Percentiles rank a stretch among this genome's conserved stretches.
Conservation (phyloP, 1,284 basidiomycete genomes). For the Fistulina hepatica region DNA sequence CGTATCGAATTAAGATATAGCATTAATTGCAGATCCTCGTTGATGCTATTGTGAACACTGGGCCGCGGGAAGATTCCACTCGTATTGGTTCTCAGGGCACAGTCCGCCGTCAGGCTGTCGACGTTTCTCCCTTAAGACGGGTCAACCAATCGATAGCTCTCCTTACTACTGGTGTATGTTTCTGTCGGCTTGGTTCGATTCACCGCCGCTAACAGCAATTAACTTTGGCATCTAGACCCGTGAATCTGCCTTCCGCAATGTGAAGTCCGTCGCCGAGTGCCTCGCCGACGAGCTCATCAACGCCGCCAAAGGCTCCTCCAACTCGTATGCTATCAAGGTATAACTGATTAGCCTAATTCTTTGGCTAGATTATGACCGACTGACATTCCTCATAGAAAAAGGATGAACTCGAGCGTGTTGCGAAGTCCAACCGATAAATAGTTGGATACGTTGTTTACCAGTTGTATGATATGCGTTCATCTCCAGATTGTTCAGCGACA, state of each 20-base stretch:
- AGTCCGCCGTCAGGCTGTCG: constrained; percentile 98
- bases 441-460: too few relatives aligned
- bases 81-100: constrained; percentile 99
- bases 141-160: constrained; percentile 98
- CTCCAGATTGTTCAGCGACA: too few relatives aligned
- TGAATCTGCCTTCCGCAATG: constrained; percentile 99
- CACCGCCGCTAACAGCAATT: background rate
- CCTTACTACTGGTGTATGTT: constrained; percentile 86
- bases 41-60: constrained; percentile 99
- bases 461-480: too few relatives aligned
- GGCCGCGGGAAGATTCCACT: constrained; percentile 99
- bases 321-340: constrained; percentile 99
- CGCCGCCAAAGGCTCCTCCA: constrained; percentile 99
- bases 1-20: constrained; percentile 1
- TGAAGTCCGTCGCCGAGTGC: constrained; percentile 98
- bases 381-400: constrained; percentile 55
- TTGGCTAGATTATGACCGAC: background rate
- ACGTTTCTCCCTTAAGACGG: constrained; percentile 95
- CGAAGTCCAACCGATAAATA: constrained; percentile 99
- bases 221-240: constrained; percentile 56
- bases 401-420: constrained; percentile 98
- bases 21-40: constrained; percentile 58
- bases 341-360: constrained; percentile 13
- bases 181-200: constrained; percentile 1
- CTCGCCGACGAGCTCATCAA: constrained; percentile 99